phyloP scores from a whole-genome alignment of 225 moss, liverwort and hornwort species.

The Anthoceros angustus region DNA sequence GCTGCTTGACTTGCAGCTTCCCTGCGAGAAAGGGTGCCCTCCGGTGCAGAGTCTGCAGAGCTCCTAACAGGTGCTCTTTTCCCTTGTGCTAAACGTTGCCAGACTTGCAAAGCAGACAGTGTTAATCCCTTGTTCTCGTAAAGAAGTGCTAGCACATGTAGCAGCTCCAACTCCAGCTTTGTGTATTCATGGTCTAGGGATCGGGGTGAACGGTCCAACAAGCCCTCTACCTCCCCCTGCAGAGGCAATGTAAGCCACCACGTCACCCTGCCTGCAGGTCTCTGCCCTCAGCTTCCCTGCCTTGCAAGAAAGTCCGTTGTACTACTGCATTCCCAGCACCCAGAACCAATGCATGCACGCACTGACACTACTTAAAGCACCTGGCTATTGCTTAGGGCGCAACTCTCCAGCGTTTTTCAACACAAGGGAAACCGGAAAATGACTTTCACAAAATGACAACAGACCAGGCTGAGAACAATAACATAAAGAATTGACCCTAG shows the following conservation, averaged over 20 bases:
- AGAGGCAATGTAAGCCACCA: conserved; percentile 26
- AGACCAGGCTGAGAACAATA: too few relatives aligned
- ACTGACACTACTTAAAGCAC: not conserved
- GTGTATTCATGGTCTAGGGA: too few relatives aligned
- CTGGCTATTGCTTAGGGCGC: too few relatives aligned
- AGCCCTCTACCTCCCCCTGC: conserved; percentile 97
- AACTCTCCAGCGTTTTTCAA: too few relatives aligned
- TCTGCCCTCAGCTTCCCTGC: not conserved
- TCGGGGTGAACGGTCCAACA: conserved; percentile 38
- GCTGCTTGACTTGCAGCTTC: conserved; percentile 54
- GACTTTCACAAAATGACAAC: too few relatives aligned
- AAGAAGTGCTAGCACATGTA: conserved; percentile 74
- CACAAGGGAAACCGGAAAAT: too few relatives aligned
- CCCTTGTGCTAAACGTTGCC: conserved; percentile 59
- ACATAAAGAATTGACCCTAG: too few relatives aligned
- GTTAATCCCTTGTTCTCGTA: conserved; percentile 72
- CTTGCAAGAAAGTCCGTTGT: not conserved
- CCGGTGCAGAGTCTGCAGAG: conserved; percentile 9
- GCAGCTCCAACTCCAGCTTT: conserved; percentile 25
- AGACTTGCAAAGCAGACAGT: conserved; percentile 70
- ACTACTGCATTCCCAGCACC: not conserved
- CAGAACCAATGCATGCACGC: conserved; percentile 30
- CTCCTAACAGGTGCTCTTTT: conserved; percentile 18
- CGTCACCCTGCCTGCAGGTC: not conserved
- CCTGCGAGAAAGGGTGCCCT: conserved; percentile 9